Conservation (phyloP, 495 filamentous ascomycete genomes). For the Bathelium albidoporum region DNA sequence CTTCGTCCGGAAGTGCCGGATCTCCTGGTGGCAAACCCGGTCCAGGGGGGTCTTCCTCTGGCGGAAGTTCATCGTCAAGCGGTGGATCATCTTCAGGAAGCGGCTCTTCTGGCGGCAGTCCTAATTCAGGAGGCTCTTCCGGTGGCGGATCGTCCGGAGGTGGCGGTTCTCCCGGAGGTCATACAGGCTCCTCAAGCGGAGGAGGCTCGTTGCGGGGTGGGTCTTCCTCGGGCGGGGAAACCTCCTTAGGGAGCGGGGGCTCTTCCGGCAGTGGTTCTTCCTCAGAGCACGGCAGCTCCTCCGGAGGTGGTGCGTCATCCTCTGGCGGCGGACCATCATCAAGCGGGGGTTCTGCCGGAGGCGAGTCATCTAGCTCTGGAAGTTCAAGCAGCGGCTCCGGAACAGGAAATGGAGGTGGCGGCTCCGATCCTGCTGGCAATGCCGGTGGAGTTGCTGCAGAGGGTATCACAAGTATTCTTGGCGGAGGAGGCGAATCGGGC, state of each 20-base stretch:
- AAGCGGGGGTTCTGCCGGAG: not conserved
- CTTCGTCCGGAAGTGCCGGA: not conserved
- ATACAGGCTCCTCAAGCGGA: too few relatives aligned
- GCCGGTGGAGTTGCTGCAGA: too few relatives aligned
- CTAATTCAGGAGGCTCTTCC: not conserved
- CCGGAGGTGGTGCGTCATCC: too few relatives aligned
- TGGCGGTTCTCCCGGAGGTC: not conserved
- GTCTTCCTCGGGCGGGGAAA: too few relatives aligned
- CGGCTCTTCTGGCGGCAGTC: not conserved
- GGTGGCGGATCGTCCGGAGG: not conserved
- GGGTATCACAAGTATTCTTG: too few relatives aligned
- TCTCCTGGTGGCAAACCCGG: not conserved
- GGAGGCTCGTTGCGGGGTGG: too few relatives aligned
- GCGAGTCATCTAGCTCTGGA: not conserved
- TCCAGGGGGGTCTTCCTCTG: constrained; percentile 14
- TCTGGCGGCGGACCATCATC: not conserved
- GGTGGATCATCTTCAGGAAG: not conserved
- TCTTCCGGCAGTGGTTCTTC: too few relatives aligned
- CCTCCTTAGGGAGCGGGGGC: too few relatives aligned
- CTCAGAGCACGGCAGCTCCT: too few relatives aligned
- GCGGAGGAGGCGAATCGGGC: not conserved
- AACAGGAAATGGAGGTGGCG: too few relatives aligned
- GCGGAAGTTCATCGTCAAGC: constrained; percentile 33
- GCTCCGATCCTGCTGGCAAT: too few relatives aligned
- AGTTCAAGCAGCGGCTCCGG: not conserved